Conservation (phyloP, 2,329 filamentous ascomycete species). For the Aspergillus alliaceus region DNA sequence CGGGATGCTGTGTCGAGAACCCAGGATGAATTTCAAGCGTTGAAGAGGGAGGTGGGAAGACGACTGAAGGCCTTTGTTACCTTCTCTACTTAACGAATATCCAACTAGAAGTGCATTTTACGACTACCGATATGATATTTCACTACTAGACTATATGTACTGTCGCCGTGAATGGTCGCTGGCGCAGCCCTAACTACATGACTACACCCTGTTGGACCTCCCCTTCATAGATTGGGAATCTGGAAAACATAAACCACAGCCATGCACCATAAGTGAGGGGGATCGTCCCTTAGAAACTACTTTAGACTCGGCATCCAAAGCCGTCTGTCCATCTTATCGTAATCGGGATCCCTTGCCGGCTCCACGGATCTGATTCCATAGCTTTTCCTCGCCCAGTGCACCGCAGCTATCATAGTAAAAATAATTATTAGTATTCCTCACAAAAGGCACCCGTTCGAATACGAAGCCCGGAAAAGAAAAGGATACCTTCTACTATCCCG, state of each 20-base stretch:
- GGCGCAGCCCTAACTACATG: too few relatives aligned
- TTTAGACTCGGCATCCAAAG: background rate
- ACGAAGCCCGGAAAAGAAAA: too few relatives aligned
- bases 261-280: background rate
- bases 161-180: too few relatives aligned
- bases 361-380: too few relatives aligned
- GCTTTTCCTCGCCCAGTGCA: too few relatives aligned
- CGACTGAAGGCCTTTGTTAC: background rate
- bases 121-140: background rate
- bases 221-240: too few relatives aligned
- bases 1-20: conserved; percentile 58
- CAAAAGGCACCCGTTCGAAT: background rate
- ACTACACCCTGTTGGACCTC: too few relatives aligned
- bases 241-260: background rate
- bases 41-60: conserved; percentile 23
- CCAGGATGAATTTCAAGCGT: conserved; percentile 39
- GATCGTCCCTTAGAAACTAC: background rate
- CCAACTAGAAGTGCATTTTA: background rate
- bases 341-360: too few relatives aligned
- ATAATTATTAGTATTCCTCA: too few relatives aligned
- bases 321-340: background rate
- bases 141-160: too few relatives aligned
- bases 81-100: background rate
- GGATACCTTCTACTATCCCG: background rate
- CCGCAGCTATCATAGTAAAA: too few relatives aligned